phyloP scores from a whole-genome alignment of 495 filamentous ascomycete genomes.

The Oleoguttula mirabilis region DNA sequence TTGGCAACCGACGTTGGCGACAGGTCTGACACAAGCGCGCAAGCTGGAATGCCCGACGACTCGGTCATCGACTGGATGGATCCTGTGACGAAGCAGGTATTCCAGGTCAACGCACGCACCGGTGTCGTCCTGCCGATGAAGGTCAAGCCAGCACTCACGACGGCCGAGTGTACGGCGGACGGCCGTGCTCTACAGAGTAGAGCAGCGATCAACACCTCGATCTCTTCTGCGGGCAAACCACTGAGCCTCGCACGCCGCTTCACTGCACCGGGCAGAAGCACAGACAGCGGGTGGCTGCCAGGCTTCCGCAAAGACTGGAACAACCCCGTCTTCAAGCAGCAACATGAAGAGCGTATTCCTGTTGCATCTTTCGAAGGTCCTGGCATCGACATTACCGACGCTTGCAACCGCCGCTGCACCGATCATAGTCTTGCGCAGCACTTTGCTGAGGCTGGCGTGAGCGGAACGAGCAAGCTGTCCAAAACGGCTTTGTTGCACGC shows the following conservation, averaged over 20 bases:
- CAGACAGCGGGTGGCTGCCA: slow-evolving; percentile 28
- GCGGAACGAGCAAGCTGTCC: slow-evolving; percentile 46
- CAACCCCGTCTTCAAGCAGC: slow-evolving; percentile 46
- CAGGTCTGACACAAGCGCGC: not conserved
- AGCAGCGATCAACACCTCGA: slow-evolving; percentile 13
- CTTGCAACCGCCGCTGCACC: slow-evolving; percentile 17
- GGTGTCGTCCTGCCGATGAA: slow-evolving; percentile 14
- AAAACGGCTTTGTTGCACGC: slow-evolving; percentile 52
- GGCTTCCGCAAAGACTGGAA: slow-evolving; percentile 39
- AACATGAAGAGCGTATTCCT: slow-evolving; percentile 40
- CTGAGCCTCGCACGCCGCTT: slow-evolving; percentile 6
- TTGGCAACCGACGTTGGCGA: not conserved
- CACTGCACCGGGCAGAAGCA: slow-evolving; percentile 10
- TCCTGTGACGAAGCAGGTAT: slow-evolving; percentile 17
- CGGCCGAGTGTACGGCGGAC: too few species aligned
- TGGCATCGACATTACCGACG: slow-evolving; percentile 12
- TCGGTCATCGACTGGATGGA: slow-evolving; percentile 17
- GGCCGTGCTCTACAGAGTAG: too few species aligned
- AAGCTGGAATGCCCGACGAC: slow-evolving; percentile 1
- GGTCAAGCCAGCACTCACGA: too few species aligned
- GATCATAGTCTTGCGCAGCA: slow-evolving; percentile 22
- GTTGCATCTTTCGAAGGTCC: slow-evolving; percentile 25
- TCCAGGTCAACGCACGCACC: slow-evolving; percentile 16
- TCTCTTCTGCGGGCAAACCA: not conserved
- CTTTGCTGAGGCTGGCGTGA: slow-evolving; percentile 22